Conservation (phyloP, 371 early-diverging fungal species). For the Mortierella sp. region DNA sequence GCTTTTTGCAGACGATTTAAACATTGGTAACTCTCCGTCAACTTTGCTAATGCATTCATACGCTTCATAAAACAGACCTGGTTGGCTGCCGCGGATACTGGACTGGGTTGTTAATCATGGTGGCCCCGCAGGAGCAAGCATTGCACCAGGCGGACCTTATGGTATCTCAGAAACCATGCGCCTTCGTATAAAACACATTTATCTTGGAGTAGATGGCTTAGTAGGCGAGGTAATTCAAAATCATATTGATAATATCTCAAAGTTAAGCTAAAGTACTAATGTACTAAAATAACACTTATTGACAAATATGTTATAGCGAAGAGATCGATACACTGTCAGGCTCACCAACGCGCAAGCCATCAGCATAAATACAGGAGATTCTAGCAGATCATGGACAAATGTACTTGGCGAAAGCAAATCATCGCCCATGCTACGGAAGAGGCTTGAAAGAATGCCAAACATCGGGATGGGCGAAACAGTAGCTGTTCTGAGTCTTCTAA, state of each 20-base stretch:
- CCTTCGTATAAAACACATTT: constrained; percentile 55
- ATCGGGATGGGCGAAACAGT: constrained; percentile 68
- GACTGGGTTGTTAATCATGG: constrained; percentile 62
- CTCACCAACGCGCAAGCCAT: background rate
- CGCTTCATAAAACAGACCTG: constrained; percentile 55
- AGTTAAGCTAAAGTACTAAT: background rate
- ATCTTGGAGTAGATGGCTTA: constrained; percentile 38
- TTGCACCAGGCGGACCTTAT: constrained; percentile 10
- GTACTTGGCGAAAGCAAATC: background rate
- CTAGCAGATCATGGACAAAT: background rate
- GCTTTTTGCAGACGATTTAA: too few relatives aligned
- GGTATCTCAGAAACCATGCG: constrained; percentile 54
- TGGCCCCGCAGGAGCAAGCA: constrained; percentile 13
- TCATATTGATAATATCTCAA: background rate
- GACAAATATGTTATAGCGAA: constrained; percentile 13
- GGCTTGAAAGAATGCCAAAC: constrained; percentile 59
- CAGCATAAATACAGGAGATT: background rate
- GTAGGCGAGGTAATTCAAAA: constrained; percentile 35
- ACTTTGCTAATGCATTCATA: background rate
- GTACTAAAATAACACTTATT: background rate
- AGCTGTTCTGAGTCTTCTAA: constrained; percentile 67
- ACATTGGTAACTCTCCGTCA: background rate
- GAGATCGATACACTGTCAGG: constrained; percentile 22
- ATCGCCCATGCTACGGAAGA: constrained; percentile 28
- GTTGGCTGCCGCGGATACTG: constrained; percentile 70